Percentiles rank a stretch among this genome's conserved stretches.
These are phyloP conservation scores for Ehretia macrophylla DNA, from an alignment of 257 asterid species.

Conservation along the genomic window DNA sequence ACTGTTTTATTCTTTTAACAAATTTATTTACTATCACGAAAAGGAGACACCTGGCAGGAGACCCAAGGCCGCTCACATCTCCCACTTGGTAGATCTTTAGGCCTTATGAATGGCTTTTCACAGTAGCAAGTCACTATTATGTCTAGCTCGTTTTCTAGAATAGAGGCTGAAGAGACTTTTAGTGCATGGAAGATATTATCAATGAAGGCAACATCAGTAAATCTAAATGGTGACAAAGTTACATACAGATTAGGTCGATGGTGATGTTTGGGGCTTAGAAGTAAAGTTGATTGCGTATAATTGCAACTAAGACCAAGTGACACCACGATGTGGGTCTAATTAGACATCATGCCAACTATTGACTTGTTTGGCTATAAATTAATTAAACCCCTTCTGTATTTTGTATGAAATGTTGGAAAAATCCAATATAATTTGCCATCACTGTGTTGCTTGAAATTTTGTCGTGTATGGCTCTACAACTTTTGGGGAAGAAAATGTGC, in stretches of 20 bases:
- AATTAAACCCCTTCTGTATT: too few species aligned
- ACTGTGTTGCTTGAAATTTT: not conserved
- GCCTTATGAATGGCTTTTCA: too few species aligned
- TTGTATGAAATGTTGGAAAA: not conserved
- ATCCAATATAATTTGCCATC: not conserved
- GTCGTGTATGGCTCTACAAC: not conserved
- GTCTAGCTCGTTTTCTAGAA: too few species aligned
- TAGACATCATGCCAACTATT: not conserved
- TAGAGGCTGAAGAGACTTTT: not conserved
- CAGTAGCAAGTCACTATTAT: too few species aligned
- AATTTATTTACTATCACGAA: too few species aligned
- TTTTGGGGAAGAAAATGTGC: too few species aligned
- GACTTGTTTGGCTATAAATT: not conserved
- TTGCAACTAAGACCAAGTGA: not conserved
- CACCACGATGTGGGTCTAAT: not conserved
- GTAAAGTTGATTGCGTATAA: not conserved
- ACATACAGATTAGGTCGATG: not conserved
- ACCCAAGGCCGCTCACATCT: too few species aligned
- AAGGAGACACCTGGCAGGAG: too few species aligned
- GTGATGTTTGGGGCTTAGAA: not conserved
- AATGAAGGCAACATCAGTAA: not conserved
- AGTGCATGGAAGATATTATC: not conserved
- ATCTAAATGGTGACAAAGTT: not conserved
- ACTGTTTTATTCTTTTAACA: too few species aligned
- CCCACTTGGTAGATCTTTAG: too few species aligned